Evolutionary conservation across 805 yeast genomes (phyloP).

Genomic region (Barnettozyma siamensis): DNA sequence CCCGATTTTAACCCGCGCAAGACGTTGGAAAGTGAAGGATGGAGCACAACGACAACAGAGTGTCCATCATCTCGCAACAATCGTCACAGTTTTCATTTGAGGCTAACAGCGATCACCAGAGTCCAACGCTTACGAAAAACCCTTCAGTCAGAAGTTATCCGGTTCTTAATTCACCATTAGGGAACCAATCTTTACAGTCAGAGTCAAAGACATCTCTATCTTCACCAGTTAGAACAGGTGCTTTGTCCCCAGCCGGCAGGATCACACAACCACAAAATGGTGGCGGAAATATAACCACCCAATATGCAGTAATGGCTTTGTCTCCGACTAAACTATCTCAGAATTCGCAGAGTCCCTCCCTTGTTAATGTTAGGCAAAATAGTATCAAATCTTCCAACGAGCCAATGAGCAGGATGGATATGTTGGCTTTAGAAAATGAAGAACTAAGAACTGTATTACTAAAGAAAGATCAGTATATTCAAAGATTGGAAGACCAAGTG

Average conservation of each 20-base stretch:
- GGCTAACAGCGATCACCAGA: conserved; percentile 2
- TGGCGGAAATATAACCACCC: background rate
- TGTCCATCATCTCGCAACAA: conserved; percentile 5
- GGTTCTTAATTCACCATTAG: background rate
- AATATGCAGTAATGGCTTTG: background rate
- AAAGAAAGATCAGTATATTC: conserved; percentile 15
- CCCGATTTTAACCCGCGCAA: no score
- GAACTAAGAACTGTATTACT: conserved; percentile 15
- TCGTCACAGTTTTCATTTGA: conserved; percentile 9
- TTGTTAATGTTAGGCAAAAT: background rate
- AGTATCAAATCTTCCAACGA: background rate
- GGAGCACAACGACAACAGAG: conserved; percentile 1
- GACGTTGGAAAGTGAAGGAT: no score
- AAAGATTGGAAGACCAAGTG: conserved; percentile 14
- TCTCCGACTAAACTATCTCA: background rate
- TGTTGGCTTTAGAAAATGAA: conserved; percentile 10
- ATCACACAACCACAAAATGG: background rate
- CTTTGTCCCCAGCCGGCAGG: background rate
- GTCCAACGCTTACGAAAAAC: background rate
- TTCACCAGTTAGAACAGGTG: background rate
- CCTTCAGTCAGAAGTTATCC: background rate
- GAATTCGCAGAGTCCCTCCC: background rate
- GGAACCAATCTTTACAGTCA: background rate
- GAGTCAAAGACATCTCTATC: background rate
- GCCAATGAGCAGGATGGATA: conserved; percentile 12